A percentile compares a stretch with the other conserved stretches of the same genome.
Conservation (phyloP, 2,329 filamentous ascomycete species). For the Colletotrichum sp. region DNA sequence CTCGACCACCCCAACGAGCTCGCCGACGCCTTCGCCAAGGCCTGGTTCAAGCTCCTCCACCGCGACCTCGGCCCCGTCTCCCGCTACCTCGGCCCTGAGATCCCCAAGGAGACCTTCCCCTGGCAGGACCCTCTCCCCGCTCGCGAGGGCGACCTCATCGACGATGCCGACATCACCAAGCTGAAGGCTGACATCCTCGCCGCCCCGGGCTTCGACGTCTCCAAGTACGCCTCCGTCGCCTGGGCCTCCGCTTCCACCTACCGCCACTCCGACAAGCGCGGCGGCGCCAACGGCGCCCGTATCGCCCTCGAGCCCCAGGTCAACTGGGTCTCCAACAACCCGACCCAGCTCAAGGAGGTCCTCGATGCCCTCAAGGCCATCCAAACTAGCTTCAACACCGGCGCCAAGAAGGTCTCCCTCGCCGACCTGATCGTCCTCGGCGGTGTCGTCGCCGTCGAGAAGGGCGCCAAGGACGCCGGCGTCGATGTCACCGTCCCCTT, state of each 20-base stretch:
- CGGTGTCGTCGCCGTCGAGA: slow-evolving; percentile 74
- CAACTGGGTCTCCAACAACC: slow-evolving; percentile 78
- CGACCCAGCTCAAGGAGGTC: slow-evolving; percentile 65
- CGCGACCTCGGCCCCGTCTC: slow-evolving; percentile 76
- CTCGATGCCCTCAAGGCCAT: slow-evolving; percentile 66
- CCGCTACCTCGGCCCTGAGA: slow-evolving; percentile 77
- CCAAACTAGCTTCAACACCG: slow-evolving; percentile 68
- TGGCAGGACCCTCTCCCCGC: slow-evolving; percentile 79
- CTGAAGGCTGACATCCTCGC: slow-evolving; percentile 74
- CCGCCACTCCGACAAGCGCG: slow-evolving; percentile 80
- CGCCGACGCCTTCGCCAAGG: slow-evolving; percentile 70
- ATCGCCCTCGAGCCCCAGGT: slow-evolving; percentile 76
- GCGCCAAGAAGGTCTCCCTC: slow-evolving; percentile 75
- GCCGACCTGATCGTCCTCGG: slow-evolving; percentile 80
- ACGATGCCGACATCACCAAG: slow-evolving; percentile 64
- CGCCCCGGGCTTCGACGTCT: slow-evolving; percentile 60
- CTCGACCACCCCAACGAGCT: slow-evolving; percentile 72
- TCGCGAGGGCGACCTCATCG: slow-evolving; percentile 60
- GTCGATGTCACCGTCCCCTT: slow-evolving; percentile 68
- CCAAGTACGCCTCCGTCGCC: slow-evolving; percentile 68
- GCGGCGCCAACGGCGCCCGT: slow-evolving; percentile 80
- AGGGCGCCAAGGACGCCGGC: slow-evolving; percentile 61
- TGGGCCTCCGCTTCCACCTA: slow-evolving; percentile 76
- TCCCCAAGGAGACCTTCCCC: slow-evolving; percentile 70
- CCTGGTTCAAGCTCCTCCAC: slow-evolving; percentile 86